phyloP scores from a whole-genome alignment of 805 yeast genomes.

The Schwanniomyces polymorphus region DNA sequence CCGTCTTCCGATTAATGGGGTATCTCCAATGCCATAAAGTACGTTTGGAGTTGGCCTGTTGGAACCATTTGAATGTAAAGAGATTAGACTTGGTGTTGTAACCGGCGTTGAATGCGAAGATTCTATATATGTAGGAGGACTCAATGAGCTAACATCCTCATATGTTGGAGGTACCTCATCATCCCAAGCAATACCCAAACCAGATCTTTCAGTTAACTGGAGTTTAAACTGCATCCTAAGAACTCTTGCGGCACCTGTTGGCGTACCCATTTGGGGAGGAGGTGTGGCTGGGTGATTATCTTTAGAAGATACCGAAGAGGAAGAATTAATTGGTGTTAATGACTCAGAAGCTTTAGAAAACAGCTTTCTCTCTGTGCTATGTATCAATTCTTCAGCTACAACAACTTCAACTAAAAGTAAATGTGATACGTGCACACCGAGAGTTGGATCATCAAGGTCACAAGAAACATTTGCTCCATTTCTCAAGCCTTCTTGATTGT shows the following conservation, averaged over 20 bases:
- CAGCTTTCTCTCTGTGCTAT: slow-evolving; percentile 19
- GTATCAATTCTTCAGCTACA: slow-evolving; percentile 84
- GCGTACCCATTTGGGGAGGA: slow-evolving; percentile 52
- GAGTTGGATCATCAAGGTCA: slow-evolving; percentile 77
- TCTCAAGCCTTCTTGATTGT: slow-evolving; percentile 23
- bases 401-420: slow-evolving; percentile 80
- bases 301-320: slow-evolving; percentile 20
- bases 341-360: slow-evolving; percentile 3
- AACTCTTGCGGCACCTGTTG: slow-evolving; percentile 95
- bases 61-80: not conserved
- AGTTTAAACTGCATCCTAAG: slow-evolving; percentile 91
- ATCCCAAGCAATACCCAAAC: slow-evolving; percentile 97
- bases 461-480: slow-evolving; percentile 62
- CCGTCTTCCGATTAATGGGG: slow-evolving; percentile 30
- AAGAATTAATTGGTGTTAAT: slow-evolving; percentile 26
- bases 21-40: slow-evolving; percentile 43
- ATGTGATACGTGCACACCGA: slow-evolving; percentile 78
- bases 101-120: slow-evolving; percentile 18
- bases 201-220: slow-evolving; percentile 84
- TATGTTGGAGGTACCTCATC: slow-evolving; percentile 98
- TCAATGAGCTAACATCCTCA: slow-evolving; percentile 74
- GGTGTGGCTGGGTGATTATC: slow-evolving; percentile 14
- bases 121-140: slow-evolving; percentile 77
- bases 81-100: slow-evolving; percentile 15
- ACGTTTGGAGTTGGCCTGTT: slow-evolving; percentile 31